Percentiles rank a stretch among this genome's conserved stretches.
Evolutionary conservation across 2,329 filamentous ascomycete genomes (phyloP).

Genomic region (Didymella sp.): DNA sequence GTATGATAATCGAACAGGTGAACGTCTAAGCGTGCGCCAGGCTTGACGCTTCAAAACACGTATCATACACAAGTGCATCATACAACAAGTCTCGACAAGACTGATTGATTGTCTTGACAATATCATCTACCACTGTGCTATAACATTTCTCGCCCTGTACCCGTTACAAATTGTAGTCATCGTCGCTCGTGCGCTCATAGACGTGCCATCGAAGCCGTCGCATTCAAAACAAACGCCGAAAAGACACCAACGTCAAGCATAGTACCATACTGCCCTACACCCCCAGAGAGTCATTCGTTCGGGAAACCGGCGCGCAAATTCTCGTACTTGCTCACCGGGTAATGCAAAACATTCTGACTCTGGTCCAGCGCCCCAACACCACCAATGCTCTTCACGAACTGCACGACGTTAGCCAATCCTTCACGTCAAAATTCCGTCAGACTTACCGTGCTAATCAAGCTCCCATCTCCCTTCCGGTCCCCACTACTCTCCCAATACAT

Average conservation of each 20-base stretch:
- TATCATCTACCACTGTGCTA: too few relatives aligned
- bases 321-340: slow-evolving; percentile 73
- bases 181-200: neutral
- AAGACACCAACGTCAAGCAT: neutral
- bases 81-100: too few relatives aligned
- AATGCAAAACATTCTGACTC: slow-evolving; percentile 66
- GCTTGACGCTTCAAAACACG: too few relatives aligned
- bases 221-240: neutral
- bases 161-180: too few relatives aligned
- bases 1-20: neutral
- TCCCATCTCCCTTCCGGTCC: slow-evolving; percentile 42
- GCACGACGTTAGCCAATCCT: slow-evolving; percentile 8
- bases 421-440: neutral
- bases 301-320: slow-evolving; percentile 58
- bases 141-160: too few relatives aligned
- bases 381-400: slow-evolving; percentile 63
- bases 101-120: too few relatives aligned
- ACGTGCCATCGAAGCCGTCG: neutral
- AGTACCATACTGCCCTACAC: neutral
- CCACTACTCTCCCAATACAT: slow-evolving; percentile 50
- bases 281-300: slow-evolving; percentile 19
- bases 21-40: too few relatives aligned
- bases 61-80: too few relatives aligned
- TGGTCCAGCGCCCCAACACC: slow-evolving; percentile 60
- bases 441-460: slow-evolving; percentile 45